Percentiles rank a stretch among this genome's conserved stretches.
Evolutionary conservation across 2,329 filamentous ascomycete species (phyloP).

Genomic region (Talaromyces islandicus): DNA sequence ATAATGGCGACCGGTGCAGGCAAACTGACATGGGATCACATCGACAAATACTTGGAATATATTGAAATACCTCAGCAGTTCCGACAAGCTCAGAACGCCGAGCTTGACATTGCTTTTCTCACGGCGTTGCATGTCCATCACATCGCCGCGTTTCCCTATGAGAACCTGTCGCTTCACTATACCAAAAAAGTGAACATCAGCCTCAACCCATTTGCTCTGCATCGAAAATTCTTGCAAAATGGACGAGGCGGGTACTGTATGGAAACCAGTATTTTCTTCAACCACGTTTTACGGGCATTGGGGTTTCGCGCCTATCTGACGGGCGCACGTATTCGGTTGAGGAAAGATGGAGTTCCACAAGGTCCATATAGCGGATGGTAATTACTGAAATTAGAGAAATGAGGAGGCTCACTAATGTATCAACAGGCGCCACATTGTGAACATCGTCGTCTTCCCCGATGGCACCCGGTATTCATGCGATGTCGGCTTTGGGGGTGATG

Average conservation of each 20-base stretch:
- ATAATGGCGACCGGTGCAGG: not conserved
- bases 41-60: not conserved
- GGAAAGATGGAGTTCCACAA: slow-evolving; percentile 20
- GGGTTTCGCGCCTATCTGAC: slow-evolving; percentile 49
- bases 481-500: slow-evolving; percentile 58
- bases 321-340: slow-evolving; percentile 41
- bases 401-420: not conserved
- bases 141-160: slow-evolving; percentile 50
- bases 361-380: slow-evolving; percentile 23
- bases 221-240: slow-evolving; percentile 45
- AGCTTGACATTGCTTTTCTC: not conserved
- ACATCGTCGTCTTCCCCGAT: slow-evolving; percentile 47
- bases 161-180: slow-evolving; percentile 54
- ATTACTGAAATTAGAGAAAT: not conserved
- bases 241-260: slow-evolving; percentile 57
- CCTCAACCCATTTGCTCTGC: slow-evolving; percentile 37
- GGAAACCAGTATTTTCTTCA: slow-evolving; percentile 52
- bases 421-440: slow-evolving; percentile 50
- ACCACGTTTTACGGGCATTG: slow-evolving; percentile 46
- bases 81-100: not conserved
- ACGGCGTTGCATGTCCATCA: slow-evolving; percentile 20
- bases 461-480: slow-evolving; percentile 49
- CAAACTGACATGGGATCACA: not conserved
- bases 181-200: slow-evolving; percentile 37
- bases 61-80: not conserved